Base-by-base conservation (phyloP, 1,284 basidiomycete species). In the Ustilago xerochloae region DNA sequence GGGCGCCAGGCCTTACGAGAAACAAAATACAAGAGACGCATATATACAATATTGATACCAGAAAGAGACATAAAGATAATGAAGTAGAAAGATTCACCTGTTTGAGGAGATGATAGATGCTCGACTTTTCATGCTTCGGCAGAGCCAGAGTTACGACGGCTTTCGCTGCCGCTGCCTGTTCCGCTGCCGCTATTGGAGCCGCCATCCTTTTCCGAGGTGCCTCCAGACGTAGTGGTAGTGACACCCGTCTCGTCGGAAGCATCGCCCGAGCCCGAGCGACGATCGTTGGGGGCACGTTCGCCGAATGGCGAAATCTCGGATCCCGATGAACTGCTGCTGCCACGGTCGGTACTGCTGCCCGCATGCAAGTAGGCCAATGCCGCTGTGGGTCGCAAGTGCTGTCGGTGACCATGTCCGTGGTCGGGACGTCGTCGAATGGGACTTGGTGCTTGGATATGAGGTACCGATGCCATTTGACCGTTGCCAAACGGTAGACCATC, bases 141-240 rank as follows among this genome's bases (percentile, higher is more conserved):
- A 2, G 71, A 67, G 12, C 63, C 63, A 22, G 71, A 75, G 10
- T 38, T 51, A 13, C 73, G 67, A 35, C 73, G 61, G 43, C 62
- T 62, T 22, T 64, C 57, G 55, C 66, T 69, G 29, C 64, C 57
- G 38, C 65, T 68, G 41, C 60, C 60, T 1, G 55, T 59, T 7
- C 64, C 53, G 46, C 66, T 74, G 26, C 57, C 62, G 57, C 30
- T 55, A 22, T 48, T 38, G 10, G 62, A 68, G 51, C 62, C 66
- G 51, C 62, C 66, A 48, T 75, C 73, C 68, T 75, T 75, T 26
- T 75, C 73, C 30, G 73, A 75, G 2, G 73, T 75, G 24, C 67
- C 53, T 41, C 67, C 73, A 38, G 73, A 75, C 8, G 68, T 58
- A 22, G 55, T 71, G 22, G 72, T 73, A 29, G 73, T 74, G 28